These are phyloP conservation scores for Solanum aculeatissimum DNA, from an alignment of 305 asterid species.

Conservation along the genomic window DNA sequence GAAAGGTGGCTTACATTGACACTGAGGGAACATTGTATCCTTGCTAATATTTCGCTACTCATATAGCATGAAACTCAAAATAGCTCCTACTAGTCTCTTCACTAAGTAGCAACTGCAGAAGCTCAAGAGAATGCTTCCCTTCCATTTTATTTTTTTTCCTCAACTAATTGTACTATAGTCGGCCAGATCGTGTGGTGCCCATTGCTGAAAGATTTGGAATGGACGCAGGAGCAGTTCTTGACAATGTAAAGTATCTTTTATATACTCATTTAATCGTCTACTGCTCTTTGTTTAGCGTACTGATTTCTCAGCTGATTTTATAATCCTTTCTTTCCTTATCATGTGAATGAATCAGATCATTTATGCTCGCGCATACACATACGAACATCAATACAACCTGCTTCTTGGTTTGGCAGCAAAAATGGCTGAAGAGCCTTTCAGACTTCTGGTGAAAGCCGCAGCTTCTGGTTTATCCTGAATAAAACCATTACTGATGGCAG, in stretches of 20 bases:
- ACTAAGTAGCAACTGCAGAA: neutral
- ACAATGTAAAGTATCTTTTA: constrained; percentile 48
- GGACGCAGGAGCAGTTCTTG: constrained; percentile 99
- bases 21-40: constrained; percentile 99
- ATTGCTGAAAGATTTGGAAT: constrained; percentile 96
- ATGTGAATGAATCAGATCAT: constrained; percentile 41
- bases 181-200: constrained; percentile 86
- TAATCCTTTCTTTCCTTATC: neutral
- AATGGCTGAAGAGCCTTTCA: constrained; percentile 99
- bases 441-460: constrained; percentile 58
- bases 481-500: neutral
- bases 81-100: neutral
- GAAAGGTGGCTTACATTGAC: constrained; percentile 93
- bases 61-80: neutral
- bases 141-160: constrained; percentile 14
- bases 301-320: neutral
- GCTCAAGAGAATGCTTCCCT: neutral
- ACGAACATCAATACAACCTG: constrained; percentile 93
- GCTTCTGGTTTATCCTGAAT: neutral
- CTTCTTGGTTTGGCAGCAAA: constrained; percentile 97
- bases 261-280: neutral
- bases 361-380: constrained; percentile 97
- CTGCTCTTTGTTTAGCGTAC: neutral
- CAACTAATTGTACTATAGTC: constrained; percentile 41
- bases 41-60: constrained; percentile 5